These are phyloP conservation scores for Vairimorpha apis DNA, from an alignment of 371 early-diverging fungal species.

Conservation along the genomic window DNA sequence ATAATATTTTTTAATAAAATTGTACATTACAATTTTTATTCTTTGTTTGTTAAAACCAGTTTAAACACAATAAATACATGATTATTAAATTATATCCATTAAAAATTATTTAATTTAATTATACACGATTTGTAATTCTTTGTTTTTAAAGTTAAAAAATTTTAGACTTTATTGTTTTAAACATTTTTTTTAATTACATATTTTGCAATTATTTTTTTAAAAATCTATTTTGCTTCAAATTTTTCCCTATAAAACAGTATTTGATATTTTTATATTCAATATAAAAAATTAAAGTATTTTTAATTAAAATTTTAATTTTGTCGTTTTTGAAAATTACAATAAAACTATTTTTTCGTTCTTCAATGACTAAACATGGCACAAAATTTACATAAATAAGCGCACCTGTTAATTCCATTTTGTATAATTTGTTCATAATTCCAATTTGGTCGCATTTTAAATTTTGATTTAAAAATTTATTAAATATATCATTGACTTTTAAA, in stretches of 20 bases:
- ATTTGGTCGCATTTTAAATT: not conserved
- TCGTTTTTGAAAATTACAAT: slow-evolving; percentile 17
- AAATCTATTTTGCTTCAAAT: slow-evolving; percentile 41
- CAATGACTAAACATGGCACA: slow-evolving; percentile 25
- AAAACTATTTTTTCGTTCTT: slow-evolving; percentile 42
- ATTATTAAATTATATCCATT: no score
- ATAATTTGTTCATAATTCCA: slow-evolving; percentile 17
- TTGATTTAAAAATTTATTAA: slow-evolving; percentile 18
- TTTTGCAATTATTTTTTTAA: slow-evolving; percentile 44
- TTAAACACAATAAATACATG: no score
- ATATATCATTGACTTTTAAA: slow-evolving; percentile 7
- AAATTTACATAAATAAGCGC: slow-evolving; percentile 22
- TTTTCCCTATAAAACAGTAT: slow-evolving; percentile 29
- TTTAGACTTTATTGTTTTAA: no score
- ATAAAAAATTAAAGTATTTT: slow-evolving; percentile 9
- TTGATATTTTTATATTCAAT: slow-evolving; percentile 13
- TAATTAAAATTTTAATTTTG: slow-evolving; percentile 24
- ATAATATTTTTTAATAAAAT: no score
- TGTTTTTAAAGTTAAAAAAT: no score
- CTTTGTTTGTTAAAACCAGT: no score
- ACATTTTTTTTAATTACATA: no score
- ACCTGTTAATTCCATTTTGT: slow-evolving; percentile 41
- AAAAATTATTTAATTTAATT: no score
- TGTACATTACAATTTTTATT: no score
- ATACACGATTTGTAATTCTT: no score